These are phyloP conservation scores for Schwanniomyces sp. DNA, from an alignment of 805 yeast genomes.

Conservation along the genomic window DNA sequence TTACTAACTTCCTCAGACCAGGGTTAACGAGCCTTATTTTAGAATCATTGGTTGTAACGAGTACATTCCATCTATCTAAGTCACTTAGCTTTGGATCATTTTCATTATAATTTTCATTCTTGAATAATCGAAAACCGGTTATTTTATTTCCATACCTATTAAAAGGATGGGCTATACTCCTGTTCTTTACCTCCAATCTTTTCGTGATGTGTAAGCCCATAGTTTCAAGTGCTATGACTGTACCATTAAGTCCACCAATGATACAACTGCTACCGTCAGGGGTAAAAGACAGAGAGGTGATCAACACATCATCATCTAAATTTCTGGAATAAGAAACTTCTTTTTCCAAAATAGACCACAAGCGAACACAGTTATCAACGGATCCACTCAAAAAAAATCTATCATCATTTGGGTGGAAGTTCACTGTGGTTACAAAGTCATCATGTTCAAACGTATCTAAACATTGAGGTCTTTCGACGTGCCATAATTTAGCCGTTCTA, in stretches of 20 bases:
- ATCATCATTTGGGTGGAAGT: constrained; percentile 84
- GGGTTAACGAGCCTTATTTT: constrained; percentile 66
- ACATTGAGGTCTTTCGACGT: constrained; percentile 63
- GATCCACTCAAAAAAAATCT: constrained; percentile 83
- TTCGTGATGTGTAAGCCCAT: constrained; percentile 52
- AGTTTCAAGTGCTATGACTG: constrained; percentile 59
- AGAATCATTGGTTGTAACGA: constrained; percentile 83
- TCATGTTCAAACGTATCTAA: constrained; percentile 66
- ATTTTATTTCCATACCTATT: constrained; percentile 48
- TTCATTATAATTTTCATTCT: constrained; percentile 11
- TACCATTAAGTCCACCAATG: constrained; percentile 82
- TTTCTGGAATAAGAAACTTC: constrained; percentile 52
- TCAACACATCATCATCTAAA: constrained; percentile 59
- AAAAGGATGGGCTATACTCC: constrained; percentile 21
- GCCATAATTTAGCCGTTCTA: constrained; percentile 82
- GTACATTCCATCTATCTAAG: constrained; percentile 26
- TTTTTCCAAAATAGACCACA: constrained; percentile 85
- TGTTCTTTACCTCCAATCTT: constrained; percentile 31
- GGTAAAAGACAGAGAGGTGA: constrained; percentile 74
- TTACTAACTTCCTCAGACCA: constrained; percentile 52
- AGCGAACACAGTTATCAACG: constrained; percentile 66
- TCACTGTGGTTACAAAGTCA: constrained; percentile 81
- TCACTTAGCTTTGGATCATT: neutral
- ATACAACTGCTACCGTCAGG: constrained; percentile 61
- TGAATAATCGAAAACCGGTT: constrained; percentile 68